Evolutionary conservation across 306 rosid genomes (phyloP).

Genomic region (Cucumis melo): DNA sequence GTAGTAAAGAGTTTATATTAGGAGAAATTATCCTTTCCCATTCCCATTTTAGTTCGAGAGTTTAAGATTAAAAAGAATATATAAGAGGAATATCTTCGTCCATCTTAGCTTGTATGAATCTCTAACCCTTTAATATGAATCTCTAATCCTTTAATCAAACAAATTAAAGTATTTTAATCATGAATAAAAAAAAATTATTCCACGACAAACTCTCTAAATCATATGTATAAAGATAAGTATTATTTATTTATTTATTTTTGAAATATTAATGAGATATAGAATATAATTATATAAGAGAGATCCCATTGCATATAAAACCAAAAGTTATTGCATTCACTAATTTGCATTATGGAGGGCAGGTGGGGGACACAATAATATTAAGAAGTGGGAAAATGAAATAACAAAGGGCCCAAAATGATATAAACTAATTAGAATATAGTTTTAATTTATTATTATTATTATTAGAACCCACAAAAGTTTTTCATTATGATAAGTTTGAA

Average conservation of each 20-base stretch:
- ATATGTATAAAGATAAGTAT: too few relatives aligned
- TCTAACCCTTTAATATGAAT: too few relatives aligned
- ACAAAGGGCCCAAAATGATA: neutral
- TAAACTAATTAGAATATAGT: neutral
- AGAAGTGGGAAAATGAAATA: neutral
- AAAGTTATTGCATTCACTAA: neutral
- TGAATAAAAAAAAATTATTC: too few relatives aligned
- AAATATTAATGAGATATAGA: neutral
- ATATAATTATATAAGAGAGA: neutral
- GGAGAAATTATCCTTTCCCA: neutral
- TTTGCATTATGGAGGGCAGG: neutral
- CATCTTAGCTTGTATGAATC: too few relatives aligned
- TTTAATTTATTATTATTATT: neutral
- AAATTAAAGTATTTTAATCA: too few relatives aligned
- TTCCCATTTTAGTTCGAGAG: neutral
- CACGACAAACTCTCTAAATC: too few relatives aligned
- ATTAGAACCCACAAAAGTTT: neutral
- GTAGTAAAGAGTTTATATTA: neutral
- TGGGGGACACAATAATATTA: neutral
- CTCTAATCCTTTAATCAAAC: too few relatives aligned
- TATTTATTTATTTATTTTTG: too few relatives aligned
- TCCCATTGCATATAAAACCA: constrained; percentile 1
- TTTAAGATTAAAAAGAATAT: neutral
- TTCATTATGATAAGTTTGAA: neutral
- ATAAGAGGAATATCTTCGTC: too few relatives aligned